Evolutionary conservation across 2,329 filamentous ascomycete species (phyloP).

Genomic region (Penicillium sp.): DNA sequence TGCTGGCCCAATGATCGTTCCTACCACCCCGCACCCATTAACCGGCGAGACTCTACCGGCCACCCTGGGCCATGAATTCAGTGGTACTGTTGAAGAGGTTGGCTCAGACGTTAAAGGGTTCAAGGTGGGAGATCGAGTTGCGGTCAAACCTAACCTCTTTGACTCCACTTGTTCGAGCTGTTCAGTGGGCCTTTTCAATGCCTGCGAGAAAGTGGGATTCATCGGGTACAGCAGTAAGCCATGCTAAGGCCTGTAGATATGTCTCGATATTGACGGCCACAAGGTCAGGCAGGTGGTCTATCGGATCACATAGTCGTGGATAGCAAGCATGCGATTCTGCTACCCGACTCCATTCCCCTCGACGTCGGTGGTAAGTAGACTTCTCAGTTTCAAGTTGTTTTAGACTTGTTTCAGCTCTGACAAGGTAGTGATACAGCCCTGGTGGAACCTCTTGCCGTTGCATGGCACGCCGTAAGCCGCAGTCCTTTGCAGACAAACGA

Average conservation of each 20-base stretch:
- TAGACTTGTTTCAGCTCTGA: not conserved
- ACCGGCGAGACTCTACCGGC: slow-evolving; percentile 59
- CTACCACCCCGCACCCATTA: slow-evolving; percentile 54
- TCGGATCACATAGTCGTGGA: slow-evolving; percentile 29
- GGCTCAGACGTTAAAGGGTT: slow-evolving; percentile 50
- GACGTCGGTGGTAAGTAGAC: slow-evolving; percentile 21
- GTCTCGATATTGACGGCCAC: slow-evolving; percentile 41
- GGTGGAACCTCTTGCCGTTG: slow-evolving; percentile 62
- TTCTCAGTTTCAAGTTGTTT: not conserved
- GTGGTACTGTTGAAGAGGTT: slow-evolving; percentile 59
- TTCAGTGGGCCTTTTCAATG: slow-evolving; percentile 53
- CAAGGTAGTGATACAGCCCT: slow-evolving; percentile 43
- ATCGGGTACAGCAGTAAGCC: slow-evolving; percentile 47
- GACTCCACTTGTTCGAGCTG: slow-evolving; percentile 59
- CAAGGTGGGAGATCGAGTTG: slow-evolving; percentile 56
- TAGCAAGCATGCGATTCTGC: slow-evolving; percentile 18
- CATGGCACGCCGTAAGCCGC: slow-evolving; percentile 60
- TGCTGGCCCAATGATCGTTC: slow-evolving; percentile 49
- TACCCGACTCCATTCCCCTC: slow-evolving; percentile 24
- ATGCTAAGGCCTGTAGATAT: not conserved
- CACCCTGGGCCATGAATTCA: slow-evolving; percentile 65
- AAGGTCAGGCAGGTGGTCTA: slow-evolving; percentile 31
- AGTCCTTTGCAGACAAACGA: slow-evolving; percentile 46
- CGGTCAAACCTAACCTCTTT: slow-evolving; percentile 59
- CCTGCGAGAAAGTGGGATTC: slow-evolving; percentile 57